Evolutionary conservation across 257 asterid species (phyloP), one percentile per base, ranked within the genome.

Genomic region (Scutellaria galericulata): DNA sequence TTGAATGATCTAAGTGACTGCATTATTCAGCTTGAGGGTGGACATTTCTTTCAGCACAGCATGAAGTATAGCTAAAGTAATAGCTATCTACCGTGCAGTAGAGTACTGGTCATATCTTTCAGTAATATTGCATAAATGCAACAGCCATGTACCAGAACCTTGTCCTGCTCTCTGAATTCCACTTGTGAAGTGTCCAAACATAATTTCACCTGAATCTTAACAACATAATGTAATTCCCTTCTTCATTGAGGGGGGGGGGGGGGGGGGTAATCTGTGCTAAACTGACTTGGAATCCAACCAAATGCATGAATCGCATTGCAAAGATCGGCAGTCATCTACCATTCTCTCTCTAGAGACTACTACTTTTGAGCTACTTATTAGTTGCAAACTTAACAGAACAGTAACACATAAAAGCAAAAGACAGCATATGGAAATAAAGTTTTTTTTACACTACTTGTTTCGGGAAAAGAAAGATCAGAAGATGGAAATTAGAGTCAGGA

Each of bases 301-400:
- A 78, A 62, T 46, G 69, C 74, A 50, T 9, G 37, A 15, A 79
- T 22, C 60, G 51, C 52, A 64, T 40, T 35, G 27, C 68, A 55
- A 65, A 45, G 27, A 71, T 39, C 64, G 40, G 63, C 77, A 48
- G 55, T 67, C 59, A 76, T 62, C 67, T 59, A 57, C 51, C 64
- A 68, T 9, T 61, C 9, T 66, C 66, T 11, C 6, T 37, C 42
- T 5, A 9, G 10, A 37, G 10, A 35, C 13, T 47, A 71, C 35
- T 66, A 56, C 40, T 57, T 56, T 48, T 42, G 65, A 72, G 57
- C 60, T 50, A 70, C 58, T 50, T 53, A 79, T 55, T 20, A 24
- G 14, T 27, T 56, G 24, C 27, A 64, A 50, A 14, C 42, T 41
- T 55, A 35, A 12, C 31, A 40, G 27, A 47, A 3, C 39, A 63